A percentile compares a stretch with the other conserved stretches of the same genome.
These are phyloP conservation scores for Lasiodiplodia citricola DNA, from an alignment of 2,329 filamentous ascomycete species.

Conservation along the genomic window DNA sequence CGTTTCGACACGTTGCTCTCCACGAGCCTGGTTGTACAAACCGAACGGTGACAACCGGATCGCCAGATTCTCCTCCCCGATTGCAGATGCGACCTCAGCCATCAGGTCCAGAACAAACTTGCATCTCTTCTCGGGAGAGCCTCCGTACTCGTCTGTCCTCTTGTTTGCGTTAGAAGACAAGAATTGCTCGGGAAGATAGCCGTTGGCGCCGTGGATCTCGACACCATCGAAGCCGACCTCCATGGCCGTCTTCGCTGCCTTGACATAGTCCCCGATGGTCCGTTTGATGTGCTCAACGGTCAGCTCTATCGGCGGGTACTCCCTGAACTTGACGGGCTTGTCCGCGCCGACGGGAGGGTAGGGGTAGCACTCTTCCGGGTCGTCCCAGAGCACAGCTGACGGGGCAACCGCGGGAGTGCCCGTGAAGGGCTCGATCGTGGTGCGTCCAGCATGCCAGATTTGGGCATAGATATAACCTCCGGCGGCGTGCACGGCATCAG, in stretches of 20 bases:
- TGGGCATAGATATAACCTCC: constrained; percentile 56
- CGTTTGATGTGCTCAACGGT: constrained; percentile 53
- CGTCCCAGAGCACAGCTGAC: constrained; percentile 54
- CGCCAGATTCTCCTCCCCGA: constrained; percentile 40
- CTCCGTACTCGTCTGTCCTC: constrained; percentile 58
- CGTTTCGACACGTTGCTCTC: constrained; percentile 59
- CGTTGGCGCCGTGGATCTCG: constrained; percentile 57
- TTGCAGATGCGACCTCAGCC: constrained; percentile 38
- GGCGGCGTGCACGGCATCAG: constrained; percentile 57
- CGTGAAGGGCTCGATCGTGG: constrained; percentile 46
- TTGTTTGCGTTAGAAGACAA: constrained; percentile 56
- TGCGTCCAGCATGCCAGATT: constrained; percentile 56
- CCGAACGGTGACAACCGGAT: constrained; percentile 48
- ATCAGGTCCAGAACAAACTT: constrained; percentile 63
- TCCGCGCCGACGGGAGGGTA: constrained; percentile 45
- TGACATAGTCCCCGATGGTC: constrained; percentile 49
- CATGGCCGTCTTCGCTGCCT: constrained; percentile 58
- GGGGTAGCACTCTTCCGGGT: constrained; percentile 49
- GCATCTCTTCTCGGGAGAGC: constrained; percentile 57
- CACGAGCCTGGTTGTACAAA: constrained; percentile 58
- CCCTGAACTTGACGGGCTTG: constrained; percentile 43
- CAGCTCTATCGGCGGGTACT: constrained; percentile 43
- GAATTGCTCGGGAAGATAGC: constrained; percentile 61
- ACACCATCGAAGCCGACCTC: constrained; percentile 61
- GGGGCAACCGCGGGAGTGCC: constrained; percentile 45